Percentiles rank a stretch among this genome's conserved stretches.
Conservation (phyloP, 768 basidiomycete genomes). For the Rubroboletus satanas region DNA sequence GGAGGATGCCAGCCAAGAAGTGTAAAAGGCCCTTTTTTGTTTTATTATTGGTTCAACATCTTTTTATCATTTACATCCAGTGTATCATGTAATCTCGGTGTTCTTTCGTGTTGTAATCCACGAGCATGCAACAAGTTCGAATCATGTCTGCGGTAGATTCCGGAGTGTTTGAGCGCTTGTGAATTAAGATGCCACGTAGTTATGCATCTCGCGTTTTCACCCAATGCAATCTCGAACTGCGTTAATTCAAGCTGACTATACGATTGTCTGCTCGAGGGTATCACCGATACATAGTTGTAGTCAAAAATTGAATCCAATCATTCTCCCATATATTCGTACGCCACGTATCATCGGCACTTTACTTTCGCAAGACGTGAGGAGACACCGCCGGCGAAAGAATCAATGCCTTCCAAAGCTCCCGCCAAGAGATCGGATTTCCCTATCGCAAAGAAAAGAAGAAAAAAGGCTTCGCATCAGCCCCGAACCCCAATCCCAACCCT, state of each 20-base stretch:
- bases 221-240: neutral
- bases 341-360: neutral
- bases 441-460: constrained; percentile 21
- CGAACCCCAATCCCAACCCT: neutral
- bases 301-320: neutral
- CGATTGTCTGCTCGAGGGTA: neutral
- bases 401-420: constrained; percentile 67
- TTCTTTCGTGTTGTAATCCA: constrained; percentile 15
- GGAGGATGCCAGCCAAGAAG: constrained; percentile 32
- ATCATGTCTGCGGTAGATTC: neutral
- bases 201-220: neutral
- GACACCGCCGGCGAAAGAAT: constrained; percentile 49
- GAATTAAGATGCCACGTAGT: too few relatives aligned
- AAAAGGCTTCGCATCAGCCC: neutral
- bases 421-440: constrained; percentile 79
- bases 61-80: constrained; percentile 28
- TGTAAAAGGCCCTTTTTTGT: constrained; percentile 17
- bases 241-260: neutral
- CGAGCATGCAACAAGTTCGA: neutral
- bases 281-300: neutral
- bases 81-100: constrained; percentile 29
- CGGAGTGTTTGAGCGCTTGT: neutral
- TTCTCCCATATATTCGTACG: neutral
- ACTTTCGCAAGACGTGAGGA: constrained; percentile 49
- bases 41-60: constrained; percentile 21